Conservation (phyloP, 139 green algal genomes). For the Volvox africanus region DNA sequence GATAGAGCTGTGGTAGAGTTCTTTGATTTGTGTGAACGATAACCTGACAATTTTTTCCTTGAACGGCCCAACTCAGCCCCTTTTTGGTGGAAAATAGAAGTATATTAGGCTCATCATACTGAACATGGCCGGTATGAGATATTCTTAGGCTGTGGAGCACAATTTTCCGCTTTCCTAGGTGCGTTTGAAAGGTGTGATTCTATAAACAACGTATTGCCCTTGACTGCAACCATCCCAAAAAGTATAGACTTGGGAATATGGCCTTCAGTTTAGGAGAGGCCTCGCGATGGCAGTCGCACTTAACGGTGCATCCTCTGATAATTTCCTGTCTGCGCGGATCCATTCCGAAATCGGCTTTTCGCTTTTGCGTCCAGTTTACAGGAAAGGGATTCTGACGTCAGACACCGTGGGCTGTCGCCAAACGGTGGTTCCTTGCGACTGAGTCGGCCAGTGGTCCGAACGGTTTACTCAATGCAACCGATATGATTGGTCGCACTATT, state of each 20-base stretch:
- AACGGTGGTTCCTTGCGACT: not conserved
- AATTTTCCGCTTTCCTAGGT: not conserved
- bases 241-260: too few species aligned
- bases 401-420: not conserved
- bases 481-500: slow-evolving; percentile 26
- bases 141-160: not conserved
- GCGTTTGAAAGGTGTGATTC: not conserved
- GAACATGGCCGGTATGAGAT: not conserved
- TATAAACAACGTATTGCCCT: not conserved
- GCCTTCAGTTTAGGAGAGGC: too few species aligned
- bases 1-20: too few species aligned
- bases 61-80: too few species aligned
- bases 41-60: too few species aligned
- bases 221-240: not conserved
- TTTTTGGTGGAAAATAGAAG: too few species aligned
- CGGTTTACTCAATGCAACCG: not conserved
- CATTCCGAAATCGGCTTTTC: too few species aligned
- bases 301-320: too few species aligned
- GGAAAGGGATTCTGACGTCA: not conserved
- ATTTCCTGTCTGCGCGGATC: too few species aligned
- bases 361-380: not conserved
- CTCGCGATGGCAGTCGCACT: too few species aligned
- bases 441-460: not conserved
- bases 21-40: too few species aligned
- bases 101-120: too few species aligned